Conservation (phyloP, 140 eudicot species). For the Oenanthe javanica region DNA sequence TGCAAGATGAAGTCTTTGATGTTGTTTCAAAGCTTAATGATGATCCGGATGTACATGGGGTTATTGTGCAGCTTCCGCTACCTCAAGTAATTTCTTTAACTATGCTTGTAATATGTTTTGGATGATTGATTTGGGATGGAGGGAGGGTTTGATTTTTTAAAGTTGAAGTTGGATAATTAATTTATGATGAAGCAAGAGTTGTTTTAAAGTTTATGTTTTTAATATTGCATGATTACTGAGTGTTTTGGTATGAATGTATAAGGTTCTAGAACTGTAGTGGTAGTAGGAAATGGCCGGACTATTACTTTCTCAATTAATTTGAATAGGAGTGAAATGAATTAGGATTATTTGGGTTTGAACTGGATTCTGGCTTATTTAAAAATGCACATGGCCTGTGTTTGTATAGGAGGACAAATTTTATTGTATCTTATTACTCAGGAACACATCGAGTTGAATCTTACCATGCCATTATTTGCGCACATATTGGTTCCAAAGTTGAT, state of each 20-base stretch:
- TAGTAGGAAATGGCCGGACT: neutral
- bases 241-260: neutral
- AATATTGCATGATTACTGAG: neutral
- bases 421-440: too few species aligned
- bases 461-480: neutral
- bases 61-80: conserved; percentile 53
- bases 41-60: conserved; percentile 39
- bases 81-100: conserved; percentile 28
- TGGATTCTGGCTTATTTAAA: neutral
- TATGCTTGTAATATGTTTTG: too few species aligned
- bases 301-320: too few species aligned
- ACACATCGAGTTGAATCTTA: neutral
- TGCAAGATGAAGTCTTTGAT: conserved; percentile 24
- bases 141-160: neutral
- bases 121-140: neutral
- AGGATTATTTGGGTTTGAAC: neutral
- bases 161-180: too few species aligned
- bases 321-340: neutral
- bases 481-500: neutral
- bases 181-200: too few species aligned
- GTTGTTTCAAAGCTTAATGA: conserved; percentile 28
- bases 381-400: too few species aligned
- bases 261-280: neutral
- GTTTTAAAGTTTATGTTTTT: too few species aligned
- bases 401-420: too few species aligned